These are phyloP conservation scores for Haplosporangium sp. DNA, from an alignment of 371 early-diverging fungal genomes.

Conservation along the genomic window DNA sequence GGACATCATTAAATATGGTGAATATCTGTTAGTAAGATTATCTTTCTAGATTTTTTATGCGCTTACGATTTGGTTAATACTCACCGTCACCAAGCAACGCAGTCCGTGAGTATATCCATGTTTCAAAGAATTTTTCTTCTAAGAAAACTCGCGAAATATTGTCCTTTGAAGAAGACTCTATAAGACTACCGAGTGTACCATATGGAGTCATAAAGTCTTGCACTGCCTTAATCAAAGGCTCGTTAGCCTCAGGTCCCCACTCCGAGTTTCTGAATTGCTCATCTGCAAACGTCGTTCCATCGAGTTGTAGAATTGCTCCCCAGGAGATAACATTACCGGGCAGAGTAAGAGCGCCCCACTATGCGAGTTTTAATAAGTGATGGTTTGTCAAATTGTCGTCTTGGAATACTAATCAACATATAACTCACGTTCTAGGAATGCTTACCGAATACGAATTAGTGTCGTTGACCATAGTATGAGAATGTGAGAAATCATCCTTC, in stretches of 20 bases:
- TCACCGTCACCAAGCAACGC: neutral
- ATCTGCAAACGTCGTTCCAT: neutral
- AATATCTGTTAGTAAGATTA: neutral
- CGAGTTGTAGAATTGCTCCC: neutral
- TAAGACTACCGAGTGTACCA: constrained; percentile 5
- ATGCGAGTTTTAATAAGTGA: too few species aligned
- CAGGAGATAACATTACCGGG: neutral
- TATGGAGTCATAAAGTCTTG: constrained; percentile 1
- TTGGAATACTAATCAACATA: too few species aligned
- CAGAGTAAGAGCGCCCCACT: neutral
- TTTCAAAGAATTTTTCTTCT: constrained; percentile 29
- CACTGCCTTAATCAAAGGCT: constrained; percentile 8
- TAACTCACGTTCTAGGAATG: neutral
- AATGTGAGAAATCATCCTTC: neutral
- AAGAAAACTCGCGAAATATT: constrained; percentile 15
- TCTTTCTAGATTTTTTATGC: neutral
- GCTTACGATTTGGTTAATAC: neutral
- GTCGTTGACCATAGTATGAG: neutral
- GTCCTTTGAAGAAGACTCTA: constrained; percentile 11
- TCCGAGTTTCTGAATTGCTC: neutral
- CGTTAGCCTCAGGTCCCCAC: constrained; percentile 7
- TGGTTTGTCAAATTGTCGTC: too few species aligned
- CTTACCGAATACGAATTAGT: constrained; percentile 1
- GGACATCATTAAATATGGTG: neutral
- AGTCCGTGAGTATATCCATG: constrained; percentile 3